phyloP scores from a whole-genome alignment of 441 rosid genomes.

The Populus tomentosa region DNA sequence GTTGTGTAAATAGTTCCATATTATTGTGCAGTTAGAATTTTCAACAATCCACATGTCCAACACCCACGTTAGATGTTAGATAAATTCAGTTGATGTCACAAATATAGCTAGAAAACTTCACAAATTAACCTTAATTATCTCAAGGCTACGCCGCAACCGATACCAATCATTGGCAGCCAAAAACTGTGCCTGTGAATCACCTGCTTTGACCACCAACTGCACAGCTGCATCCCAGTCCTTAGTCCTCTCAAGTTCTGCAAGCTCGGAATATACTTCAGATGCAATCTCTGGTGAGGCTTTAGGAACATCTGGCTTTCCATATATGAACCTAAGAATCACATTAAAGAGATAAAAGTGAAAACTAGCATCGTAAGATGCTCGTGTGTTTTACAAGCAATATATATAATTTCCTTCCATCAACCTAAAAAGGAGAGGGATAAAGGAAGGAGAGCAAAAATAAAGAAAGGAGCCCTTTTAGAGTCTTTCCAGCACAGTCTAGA shows the following conservation, averaged over 20 bases:
- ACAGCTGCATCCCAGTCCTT: conserved; percentile 84
- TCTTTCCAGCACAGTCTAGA: background rate
- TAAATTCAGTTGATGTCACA: background rate
- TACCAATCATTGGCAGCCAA: conserved; percentile 86
- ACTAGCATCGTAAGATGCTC: background rate
- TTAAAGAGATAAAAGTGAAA: conserved; percentile 9
- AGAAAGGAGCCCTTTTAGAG: background rate
- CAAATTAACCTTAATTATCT: conserved; percentile 78
- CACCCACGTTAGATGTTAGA: no score
- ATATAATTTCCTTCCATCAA: background rate
- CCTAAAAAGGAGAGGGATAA: background rate
- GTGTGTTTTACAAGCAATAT: background rate
- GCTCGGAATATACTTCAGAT: conserved; percentile 53
- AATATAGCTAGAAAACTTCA: background rate
- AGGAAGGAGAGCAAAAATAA: background rate
- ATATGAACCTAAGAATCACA: conserved; percentile 53
- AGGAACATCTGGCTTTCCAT: conserved; percentile 93
- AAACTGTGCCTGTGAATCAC: conserved; percentile 54
- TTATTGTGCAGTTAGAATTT: no score
- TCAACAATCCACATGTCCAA: no score
- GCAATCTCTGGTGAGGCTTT: conserved; percentile 64
- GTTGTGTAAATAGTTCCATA: no score
- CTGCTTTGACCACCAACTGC: conserved; percentile 64
- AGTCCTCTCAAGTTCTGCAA: conserved; percentile 50
- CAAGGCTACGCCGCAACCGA: conserved; percentile 82